Evolutionary conservation across 345 rosid species (phyloP).

Genomic region (Populus tremula): DNA sequence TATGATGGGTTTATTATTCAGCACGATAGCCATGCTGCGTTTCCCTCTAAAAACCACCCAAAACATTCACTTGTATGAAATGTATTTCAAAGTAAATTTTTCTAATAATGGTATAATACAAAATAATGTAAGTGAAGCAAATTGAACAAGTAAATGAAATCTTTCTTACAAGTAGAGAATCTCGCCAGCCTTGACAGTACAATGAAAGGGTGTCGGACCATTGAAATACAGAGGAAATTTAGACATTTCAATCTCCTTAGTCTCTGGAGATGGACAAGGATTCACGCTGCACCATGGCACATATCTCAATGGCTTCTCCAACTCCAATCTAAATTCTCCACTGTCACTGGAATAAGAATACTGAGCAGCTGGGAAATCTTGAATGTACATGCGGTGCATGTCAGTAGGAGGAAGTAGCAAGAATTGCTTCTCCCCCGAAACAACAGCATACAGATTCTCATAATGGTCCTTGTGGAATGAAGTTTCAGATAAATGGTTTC

Average conservation of each 20-base stretch:
- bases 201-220: conserved; percentile 72
- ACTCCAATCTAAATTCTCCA: conserved; percentile 53
- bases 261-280: conserved; percentile 60
- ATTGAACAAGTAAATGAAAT: neutral
- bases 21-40: neutral
- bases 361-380: conserved; percentile 62
- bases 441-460: conserved; percentile 83
- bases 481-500: conserved; percentile 64
- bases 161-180: conserved; percentile 73
- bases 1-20: neutral
- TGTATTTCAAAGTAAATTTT: neutral
- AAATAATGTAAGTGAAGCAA: neutral
- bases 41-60: neutral
- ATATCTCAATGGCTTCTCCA: conserved; percentile 51
- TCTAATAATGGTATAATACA: no score
- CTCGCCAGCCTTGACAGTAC: conserved; percentile 80
- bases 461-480: conserved; percentile 90
- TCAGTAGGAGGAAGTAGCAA: conserved; percentile 82
- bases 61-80: neutral
- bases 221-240: conserved; percentile 68
- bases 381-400: conserved; percentile 70
- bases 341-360: conserved; percentile 50
- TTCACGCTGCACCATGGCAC: conserved; percentile 88
- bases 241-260: conserved; percentile 38
- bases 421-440: conserved; percentile 80